Conservation (phyloP, 169 alveolate species). For the Plasmodium gaboni region DNA sequence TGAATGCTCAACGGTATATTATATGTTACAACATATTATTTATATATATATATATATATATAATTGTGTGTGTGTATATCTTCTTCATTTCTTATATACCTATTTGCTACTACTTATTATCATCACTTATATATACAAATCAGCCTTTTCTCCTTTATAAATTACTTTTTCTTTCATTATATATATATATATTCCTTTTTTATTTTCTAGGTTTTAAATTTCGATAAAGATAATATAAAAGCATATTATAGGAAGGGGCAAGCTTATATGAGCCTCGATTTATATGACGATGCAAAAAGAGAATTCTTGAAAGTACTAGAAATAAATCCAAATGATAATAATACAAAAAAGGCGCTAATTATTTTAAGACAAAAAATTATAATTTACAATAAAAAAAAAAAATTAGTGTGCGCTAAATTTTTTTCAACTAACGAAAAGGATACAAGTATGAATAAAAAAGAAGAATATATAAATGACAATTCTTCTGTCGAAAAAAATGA, state of each 20-base stretch:
- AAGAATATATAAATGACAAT: neutral
- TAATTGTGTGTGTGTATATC: neutral
- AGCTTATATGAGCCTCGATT: conserved; percentile 71
- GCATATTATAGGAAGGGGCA: conserved; percentile 72
- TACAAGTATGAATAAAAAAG: neutral
- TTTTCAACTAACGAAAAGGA: conserved; percentile 26
- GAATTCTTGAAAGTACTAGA: conserved; percentile 48
- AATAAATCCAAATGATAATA: conserved; percentile 41
- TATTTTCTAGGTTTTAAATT: conserved; percentile 25
- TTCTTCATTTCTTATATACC: neutral
- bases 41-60: neutral
- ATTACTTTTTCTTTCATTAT: neutral
- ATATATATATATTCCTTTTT: neutral
- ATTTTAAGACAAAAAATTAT: conserved; percentile 23
- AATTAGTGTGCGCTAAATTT: conserved; percentile 59
- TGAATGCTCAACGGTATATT: conserved; percentile 62
- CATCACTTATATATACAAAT: neutral
- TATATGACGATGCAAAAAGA: conserved; percentile 49
- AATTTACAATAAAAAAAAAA: conserved; percentile 47
- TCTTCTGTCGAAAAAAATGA: conserved; percentile 1
- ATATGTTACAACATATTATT: neutral
- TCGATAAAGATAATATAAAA: conserved; percentile 56
- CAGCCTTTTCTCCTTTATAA: neutral
- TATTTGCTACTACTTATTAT: neutral
- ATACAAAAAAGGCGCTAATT: conserved; percentile 40